phyloP scores from a whole-genome alignment of 768 basidiomycete genomes.

The Mycena rosella region DNA sequence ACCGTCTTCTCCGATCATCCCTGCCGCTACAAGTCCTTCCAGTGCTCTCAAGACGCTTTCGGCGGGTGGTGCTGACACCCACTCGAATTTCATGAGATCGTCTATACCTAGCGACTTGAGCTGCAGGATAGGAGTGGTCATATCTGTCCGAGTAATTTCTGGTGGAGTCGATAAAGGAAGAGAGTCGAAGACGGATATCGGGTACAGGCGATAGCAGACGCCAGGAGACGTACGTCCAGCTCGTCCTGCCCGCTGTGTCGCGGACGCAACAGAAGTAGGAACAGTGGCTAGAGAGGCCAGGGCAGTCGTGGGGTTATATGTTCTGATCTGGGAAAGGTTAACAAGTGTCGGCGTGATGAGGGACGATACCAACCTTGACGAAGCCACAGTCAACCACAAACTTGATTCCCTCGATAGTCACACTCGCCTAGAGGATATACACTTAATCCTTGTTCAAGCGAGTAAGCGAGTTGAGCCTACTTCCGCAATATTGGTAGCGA shows the following conservation, averaged over 20 bases:
- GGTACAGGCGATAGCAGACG: constrained; percentile 92
- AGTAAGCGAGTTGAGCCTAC: constrained; percentile 48
- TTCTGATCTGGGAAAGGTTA: constrained; percentile 73
- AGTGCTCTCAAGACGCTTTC: constrained; percentile 88
- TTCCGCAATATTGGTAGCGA: constrained; percentile 97
- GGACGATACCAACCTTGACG: constrained; percentile 77
- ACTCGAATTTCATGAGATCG: constrained; percentile 96
- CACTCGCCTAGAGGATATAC: constrained; percentile 74
- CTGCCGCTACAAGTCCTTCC: constrained; percentile 83
- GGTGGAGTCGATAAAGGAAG: constrained; percentile 83
- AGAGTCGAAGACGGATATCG: constrained; percentile 67
- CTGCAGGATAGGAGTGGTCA: constrained; percentile 92
- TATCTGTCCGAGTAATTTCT: constrained; percentile 91
- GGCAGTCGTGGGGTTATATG: constrained; percentile 88
- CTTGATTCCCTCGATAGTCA: constrained; percentile 96
- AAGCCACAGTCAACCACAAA: constrained; percentile 96
- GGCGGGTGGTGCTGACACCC: constrained; percentile 90
- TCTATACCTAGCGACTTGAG: constrained; percentile 96
- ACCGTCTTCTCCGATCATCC: constrained; percentile 88
- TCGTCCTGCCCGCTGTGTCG: constrained; percentile 93
- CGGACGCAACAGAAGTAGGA: constrained; percentile 89
- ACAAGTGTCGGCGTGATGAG: neutral
- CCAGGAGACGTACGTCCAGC: constrained; percentile 95
- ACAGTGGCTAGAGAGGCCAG: constrained; percentile 88
- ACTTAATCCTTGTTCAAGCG: neutral